Evolutionary conservation across 129 eudicot genomes (phyloP).

Genomic region (Arctium minus): DNA sequence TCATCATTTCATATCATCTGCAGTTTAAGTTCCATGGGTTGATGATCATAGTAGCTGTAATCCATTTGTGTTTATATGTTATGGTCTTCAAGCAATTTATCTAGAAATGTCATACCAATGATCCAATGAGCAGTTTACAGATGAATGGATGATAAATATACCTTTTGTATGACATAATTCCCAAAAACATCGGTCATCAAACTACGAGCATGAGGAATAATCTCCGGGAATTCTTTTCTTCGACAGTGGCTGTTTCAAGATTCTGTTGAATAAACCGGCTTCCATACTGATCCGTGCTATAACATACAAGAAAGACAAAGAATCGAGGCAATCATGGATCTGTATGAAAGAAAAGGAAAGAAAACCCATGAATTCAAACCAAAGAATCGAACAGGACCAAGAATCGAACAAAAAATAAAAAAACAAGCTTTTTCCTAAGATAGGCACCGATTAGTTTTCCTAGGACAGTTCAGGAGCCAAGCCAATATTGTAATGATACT

Average conservation of each 20-base stretch:
- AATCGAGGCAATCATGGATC: conserved; percentile 5
- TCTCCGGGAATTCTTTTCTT: conserved; percentile 41
- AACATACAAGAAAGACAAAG: conserved; percentile 10
- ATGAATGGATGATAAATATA: too few relatives aligned
- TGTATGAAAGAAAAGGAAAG: not conserved
- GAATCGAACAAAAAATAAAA: too few relatives aligned
- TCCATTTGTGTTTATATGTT: not conserved
- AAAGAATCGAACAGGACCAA: too few relatives aligned
- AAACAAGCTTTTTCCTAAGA: too few relatives aligned
- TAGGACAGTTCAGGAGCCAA: too few relatives aligned
- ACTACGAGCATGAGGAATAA: too few relatives aligned
- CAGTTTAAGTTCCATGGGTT: not conserved
- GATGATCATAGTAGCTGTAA: not conserved
- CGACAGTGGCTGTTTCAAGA: conserved; percentile 71
- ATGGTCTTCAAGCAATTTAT: not conserved
- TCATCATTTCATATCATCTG: not conserved
- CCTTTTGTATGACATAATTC: too few relatives aligned
- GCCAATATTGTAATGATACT: too few relatives aligned
- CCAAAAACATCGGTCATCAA: too few relatives aligned
- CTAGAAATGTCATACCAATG: not conserved
- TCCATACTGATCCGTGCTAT: conserved; percentile 84
- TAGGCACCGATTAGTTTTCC: too few relatives aligned
- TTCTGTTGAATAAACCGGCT: conserved; percentile 97
- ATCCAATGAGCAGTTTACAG: not conserved
- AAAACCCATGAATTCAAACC: too few relatives aligned